These are phyloP conservation scores for Mycena sp. DNA, from an alignment of 1,284 basidiomycete species.

Conservation along the genomic window DNA sequence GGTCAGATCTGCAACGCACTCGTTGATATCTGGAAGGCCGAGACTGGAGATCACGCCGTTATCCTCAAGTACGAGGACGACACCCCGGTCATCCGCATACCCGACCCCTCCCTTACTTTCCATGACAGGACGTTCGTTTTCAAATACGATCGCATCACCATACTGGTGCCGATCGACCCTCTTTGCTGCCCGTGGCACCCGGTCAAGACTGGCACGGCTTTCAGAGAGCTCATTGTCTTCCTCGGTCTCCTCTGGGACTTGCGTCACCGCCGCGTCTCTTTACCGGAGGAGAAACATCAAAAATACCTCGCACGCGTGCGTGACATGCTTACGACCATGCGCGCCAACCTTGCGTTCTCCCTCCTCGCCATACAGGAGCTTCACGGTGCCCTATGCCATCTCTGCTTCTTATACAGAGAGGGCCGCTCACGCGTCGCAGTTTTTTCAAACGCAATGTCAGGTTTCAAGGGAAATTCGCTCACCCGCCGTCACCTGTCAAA, in stretches of 20 bases:
- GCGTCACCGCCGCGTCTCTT: background rate
- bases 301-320: slow-evolving; percentile 29
- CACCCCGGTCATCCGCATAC: slow-evolving; percentile 3
- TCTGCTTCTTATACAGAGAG: slow-evolving; percentile 25
- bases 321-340: slow-evolving; percentile 2
- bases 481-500: slow-evolving; percentile 13
- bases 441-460: slow-evolving; percentile 23
- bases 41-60: background rate
- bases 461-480: background rate
- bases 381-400: slow-evolving; percentile 26
- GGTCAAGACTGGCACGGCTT: slow-evolving; percentile 16
- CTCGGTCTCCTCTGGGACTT: slow-evolving; percentile 32
- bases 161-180: background rate
- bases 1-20: slow-evolving; percentile 35
- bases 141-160: background rate
- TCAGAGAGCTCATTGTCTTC: slow-evolving; percentile 2
- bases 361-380: slow-evolving; percentile 15
- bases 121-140: background rate
- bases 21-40: slow-evolving; percentile 32
- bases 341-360: background rate
- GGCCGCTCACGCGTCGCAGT: slow-evolving; percentile 4
- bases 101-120: background rate
- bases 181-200: slow-evolving; percentile 11
- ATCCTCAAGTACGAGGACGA: slow-evolving; percentile 41
- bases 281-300: slow-evolving; percentile 21